These are phyloP conservation scores for Lodderomyces jiufengensis DNA, from an alignment of 1,139 yeast genomes.

Conservation along the genomic window DNA sequence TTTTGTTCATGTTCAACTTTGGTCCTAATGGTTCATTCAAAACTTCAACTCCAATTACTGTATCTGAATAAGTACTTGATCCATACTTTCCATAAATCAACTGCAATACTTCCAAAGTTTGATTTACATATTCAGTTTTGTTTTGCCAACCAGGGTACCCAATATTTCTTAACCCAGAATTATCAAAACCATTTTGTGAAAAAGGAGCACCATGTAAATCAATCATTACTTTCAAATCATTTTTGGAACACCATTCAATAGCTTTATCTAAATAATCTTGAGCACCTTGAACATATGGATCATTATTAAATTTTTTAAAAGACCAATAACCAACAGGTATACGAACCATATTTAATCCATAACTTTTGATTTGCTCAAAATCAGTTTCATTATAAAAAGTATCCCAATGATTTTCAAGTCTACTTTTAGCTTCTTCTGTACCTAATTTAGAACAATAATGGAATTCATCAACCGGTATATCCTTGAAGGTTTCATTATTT, in stretches of 20 bases:
- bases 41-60: conserved; percentile 59
- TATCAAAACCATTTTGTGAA: conserved; percentile 70
- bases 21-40: conserved; percentile 63
- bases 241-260: conserved; percentile 49
- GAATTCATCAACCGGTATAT: conserved; percentile 57
- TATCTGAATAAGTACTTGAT: conserved; percentile 32
- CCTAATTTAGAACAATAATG: conserved; percentile 50
- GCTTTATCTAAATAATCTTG: conserved; percentile 51
- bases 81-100: conserved; percentile 47
- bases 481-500: conserved; percentile 25
- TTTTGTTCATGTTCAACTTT: conserved; percentile 30
- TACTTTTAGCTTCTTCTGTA: conserved; percentile 32
- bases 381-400: conserved; percentile 55
- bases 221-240: conserved; percentile 55
- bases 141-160: conserved; percentile 51
- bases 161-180: conserved; percentile 53
- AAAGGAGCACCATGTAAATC: conserved; percentile 69
- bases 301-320: conserved; percentile 42
- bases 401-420: conserved; percentile 51
- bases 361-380: conserved; percentile 41
- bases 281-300: conserved; percentile 61
- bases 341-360: conserved; percentile 59
- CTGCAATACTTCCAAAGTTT: conserved; percentile 43
- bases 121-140: conserved; percentile 34
- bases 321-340: conserved; percentile 73